Base-by-base conservation (phyloP, 225 moss, liverwort and hornwort species). In the Climacium dendroides region DNA sequence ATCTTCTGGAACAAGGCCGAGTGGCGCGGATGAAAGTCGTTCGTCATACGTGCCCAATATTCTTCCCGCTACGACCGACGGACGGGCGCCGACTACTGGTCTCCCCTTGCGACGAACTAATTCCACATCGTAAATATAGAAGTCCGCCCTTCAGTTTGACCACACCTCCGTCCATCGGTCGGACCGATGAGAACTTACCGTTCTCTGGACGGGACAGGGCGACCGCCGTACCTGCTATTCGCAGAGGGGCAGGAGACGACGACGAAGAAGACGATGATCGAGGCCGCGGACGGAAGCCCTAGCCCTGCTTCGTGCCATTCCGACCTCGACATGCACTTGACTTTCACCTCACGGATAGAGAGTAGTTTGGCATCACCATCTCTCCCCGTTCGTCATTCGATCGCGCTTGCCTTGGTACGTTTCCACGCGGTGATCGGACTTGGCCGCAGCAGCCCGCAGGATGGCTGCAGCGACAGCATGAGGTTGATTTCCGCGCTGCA, bases 261-360 rank as follows among this genome's bases (percentile, higher is more conserved):
- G 78, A 85, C 63, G 81, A 76, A 15, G 64, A 85, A 45, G 76
- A 80, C 69, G 76, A 84, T 25, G 91, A 71, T 85, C 77, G 64
- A 81, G 77, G 89, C 19, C 70, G 84, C 74, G 84, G 84, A 87
- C 89, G 80, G 82, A 87, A 91, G 89, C 89, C 89, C 85, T 91
- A 89, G 89, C 74, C 48, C 41, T 22, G 65, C 83, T 65, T 55
- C 65, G 57, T 63, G 43, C 62, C 15, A 29, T 79, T 58, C 59
- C 78, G 80, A 85, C 47, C 37, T 71, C 70, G 79, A 11, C 86
- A 73, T 73, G 90, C 86, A 64, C 82, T 59, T 63, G 78, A 78
- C 83, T 52, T 78, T 41, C 77, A 17, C 66, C 48, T 35, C 65
- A 17, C 35, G 62, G 80, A 62, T 54, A 75, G 75, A 70, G 77